Evolutionary conservation across 2,329 filamentous ascomycete genomes (phyloP).

Genomic region (Talaromyces sp.): DNA sequence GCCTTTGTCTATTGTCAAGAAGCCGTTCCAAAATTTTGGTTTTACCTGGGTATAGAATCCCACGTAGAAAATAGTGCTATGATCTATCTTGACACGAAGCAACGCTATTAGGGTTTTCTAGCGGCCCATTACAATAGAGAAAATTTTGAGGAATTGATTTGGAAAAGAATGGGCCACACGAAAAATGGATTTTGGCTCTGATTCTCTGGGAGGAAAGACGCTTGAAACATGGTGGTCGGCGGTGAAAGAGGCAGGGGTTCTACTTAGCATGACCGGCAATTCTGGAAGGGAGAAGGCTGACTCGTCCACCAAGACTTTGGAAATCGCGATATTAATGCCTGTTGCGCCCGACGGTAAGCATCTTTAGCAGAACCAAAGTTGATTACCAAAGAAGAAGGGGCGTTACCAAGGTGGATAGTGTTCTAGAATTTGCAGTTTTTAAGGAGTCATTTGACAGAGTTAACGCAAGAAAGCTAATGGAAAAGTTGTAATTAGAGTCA

Average conservation of each 20-base stretch:
- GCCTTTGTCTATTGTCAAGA: too few species aligned
- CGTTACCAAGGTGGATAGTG: slow-evolving; percentile 11
- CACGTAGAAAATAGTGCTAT: too few species aligned
- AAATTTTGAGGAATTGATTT: neutral
- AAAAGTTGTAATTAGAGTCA: slow-evolving; percentile 11
- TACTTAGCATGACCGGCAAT: slow-evolving; percentile 9
- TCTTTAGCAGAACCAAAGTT: neutral
- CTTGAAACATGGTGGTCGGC: slow-evolving; percentile 6
- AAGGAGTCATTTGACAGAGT: slow-evolving; percentile 11
- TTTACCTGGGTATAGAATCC: too few species aligned
- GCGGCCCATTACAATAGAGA: slow-evolving; percentile 1
- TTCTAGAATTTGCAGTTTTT: slow-evolving; percentile 10
- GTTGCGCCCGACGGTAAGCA: slow-evolving; percentile 4
- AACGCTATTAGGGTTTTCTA: neutral
- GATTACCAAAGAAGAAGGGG: slow-evolving; percentile 4
- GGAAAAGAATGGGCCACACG: neutral
- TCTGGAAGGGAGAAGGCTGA: slow-evolving; percentile 1
- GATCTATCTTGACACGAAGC: too few species aligned
- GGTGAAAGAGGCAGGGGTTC: slow-evolving; percentile 7
- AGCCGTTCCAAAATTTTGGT: too few species aligned
- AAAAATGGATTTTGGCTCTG: slow-evolving; percentile 3
- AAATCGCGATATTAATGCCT: slow-evolving; percentile 3
- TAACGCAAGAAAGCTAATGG: slow-evolving; percentile 7
- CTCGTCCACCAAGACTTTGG: neutral
- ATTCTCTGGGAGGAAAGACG: slow-evolving; percentile 9